These are phyloP conservation scores for Symbiotaphrina buchneri DNA, from an alignment of 495 filamentous ascomycete species.

Conservation along the genomic window DNA sequence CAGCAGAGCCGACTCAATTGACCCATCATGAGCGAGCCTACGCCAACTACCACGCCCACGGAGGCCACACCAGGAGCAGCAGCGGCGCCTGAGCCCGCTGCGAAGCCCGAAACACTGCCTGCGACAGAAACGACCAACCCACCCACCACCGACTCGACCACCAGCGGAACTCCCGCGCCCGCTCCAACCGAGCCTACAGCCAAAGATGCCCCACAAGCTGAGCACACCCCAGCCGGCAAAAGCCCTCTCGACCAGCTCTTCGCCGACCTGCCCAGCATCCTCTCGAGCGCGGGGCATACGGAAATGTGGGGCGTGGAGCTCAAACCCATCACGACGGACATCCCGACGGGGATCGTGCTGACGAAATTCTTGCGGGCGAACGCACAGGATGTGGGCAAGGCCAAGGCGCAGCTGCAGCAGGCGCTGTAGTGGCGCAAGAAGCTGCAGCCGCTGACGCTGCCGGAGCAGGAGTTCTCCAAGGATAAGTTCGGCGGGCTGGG, in stretches of 20 bases:
- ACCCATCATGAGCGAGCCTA: too few relatives aligned
- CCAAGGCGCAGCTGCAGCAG: conserved; percentile 50
- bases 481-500: conserved; percentile 34
- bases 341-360: conserved; percentile 75
- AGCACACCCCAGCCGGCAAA: too few relatives aligned
- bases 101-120: neutral
- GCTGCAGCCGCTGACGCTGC: conserved; percentile 17
- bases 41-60: neutral
- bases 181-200: too few relatives aligned
- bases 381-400: conserved; percentile 44
- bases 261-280: conserved; percentile 11
- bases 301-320: conserved; percentile 64
- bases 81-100: neutral
- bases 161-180: too few relatives aligned
- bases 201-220: too few relatives aligned
- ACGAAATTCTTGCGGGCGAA: conserved; percentile 89
- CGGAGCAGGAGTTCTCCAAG: conserved; percentile 21
- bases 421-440: conserved; percentile 63
- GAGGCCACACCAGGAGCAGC: neutral
- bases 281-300: conserved; percentile 25
- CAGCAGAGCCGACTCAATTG: too few relatives aligned
- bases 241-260: neutral
- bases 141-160: too few relatives aligned
- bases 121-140: neutral
- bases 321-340: conserved; percentile 39